Conservation (phyloP, 1,284 basidiomycete species). For the Ganoderma lingzhi region DNA sequence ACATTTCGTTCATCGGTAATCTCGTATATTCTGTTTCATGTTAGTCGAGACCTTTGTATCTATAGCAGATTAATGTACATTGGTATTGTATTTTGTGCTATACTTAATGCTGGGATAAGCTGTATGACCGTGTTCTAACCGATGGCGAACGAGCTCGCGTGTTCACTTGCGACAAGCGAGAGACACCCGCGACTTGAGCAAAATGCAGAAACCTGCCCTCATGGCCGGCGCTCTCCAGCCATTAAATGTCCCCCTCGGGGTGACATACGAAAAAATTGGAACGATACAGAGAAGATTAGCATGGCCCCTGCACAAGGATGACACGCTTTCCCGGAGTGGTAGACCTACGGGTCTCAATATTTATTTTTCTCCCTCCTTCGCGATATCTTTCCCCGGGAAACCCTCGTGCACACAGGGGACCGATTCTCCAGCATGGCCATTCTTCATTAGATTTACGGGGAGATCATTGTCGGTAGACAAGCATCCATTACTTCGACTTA, state of each 20-base stretch:
- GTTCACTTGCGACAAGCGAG: slow-evolving; percentile 2
- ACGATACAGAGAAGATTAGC: slow-evolving; percentile 24
- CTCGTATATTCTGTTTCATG: background rate
- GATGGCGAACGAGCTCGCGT: background rate
- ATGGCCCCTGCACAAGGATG: slow-evolving; percentile 37
- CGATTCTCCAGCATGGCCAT: no score
- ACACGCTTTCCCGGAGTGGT: slow-evolving; percentile 37
- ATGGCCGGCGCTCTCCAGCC: background rate
- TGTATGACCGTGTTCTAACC: no score
- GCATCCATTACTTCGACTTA: no score
- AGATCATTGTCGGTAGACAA: no score
- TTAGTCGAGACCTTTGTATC: background rate
- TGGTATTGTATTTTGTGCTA: background rate
- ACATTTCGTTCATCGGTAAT: background rate
- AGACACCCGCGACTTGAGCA: slow-evolving; percentile 7
- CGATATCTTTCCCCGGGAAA: background rate
- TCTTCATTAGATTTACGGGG: no score
- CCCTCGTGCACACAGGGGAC: no score
- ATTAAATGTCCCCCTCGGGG: background rate
- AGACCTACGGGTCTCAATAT: slow-evolving; percentile 36
- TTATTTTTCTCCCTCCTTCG: background rate
- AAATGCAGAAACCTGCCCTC: background rate
- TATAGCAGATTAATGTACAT: background rate
- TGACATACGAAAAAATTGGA: slow-evolving; percentile 5
- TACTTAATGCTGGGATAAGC: no score